phyloP scores from a whole-genome alignment of 176 grass and related monocot species.

The Metroxylon sagu region DNA sequence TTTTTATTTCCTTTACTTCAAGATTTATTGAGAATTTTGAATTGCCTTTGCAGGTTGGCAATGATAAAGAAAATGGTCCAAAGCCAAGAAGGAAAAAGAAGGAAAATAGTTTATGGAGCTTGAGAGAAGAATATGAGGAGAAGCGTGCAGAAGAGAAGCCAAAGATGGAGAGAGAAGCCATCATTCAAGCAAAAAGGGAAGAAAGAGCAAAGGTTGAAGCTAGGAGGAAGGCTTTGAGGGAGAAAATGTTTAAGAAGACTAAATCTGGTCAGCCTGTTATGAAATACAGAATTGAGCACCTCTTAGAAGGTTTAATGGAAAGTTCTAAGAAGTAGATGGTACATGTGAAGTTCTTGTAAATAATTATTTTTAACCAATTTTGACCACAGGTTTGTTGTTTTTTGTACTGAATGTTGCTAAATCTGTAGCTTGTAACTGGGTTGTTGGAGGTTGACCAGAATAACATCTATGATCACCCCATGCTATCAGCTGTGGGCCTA shows the following conservation, averaged over 20 bases:
- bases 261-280: slow-evolving; percentile 77
- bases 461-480: too few relatives aligned
- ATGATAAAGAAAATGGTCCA: slow-evolving; percentile 9
- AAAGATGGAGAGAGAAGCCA: slow-evolving; percentile 45
- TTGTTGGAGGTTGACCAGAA: too few relatives aligned
- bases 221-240: slow-evolving; percentile 45
- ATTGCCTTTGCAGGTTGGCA: slow-evolving; percentile 8
- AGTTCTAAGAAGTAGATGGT: slow-evolving; percentile 34
- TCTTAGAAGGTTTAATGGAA: slow-evolving; percentile 58
- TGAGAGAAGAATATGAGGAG: slow-evolving; percentile 75
- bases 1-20: too few relatives aligned
- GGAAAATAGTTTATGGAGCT: slow-evolving; percentile 35
- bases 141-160: slow-evolving; percentile 58
- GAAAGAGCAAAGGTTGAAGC: slow-evolving; percentile 43
- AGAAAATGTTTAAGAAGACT: slow-evolving; percentile 90
- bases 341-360: neutral
- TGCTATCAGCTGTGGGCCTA: too few relatives aligned
- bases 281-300: slow-evolving; percentile 82
- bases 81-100: slow-evolving; percentile 37
- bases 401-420: too few relatives aligned
- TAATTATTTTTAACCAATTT: neutral
- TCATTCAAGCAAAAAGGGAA: slow-evolving; percentile 48
- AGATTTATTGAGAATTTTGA: too few relatives aligned
- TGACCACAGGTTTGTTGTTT: too few relatives aligned
- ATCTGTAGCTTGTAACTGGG: too few relatives aligned